phyloP scores from a whole-genome alignment of 352 stramenopile genomes.

The Phytophthora tubulina region DNA sequence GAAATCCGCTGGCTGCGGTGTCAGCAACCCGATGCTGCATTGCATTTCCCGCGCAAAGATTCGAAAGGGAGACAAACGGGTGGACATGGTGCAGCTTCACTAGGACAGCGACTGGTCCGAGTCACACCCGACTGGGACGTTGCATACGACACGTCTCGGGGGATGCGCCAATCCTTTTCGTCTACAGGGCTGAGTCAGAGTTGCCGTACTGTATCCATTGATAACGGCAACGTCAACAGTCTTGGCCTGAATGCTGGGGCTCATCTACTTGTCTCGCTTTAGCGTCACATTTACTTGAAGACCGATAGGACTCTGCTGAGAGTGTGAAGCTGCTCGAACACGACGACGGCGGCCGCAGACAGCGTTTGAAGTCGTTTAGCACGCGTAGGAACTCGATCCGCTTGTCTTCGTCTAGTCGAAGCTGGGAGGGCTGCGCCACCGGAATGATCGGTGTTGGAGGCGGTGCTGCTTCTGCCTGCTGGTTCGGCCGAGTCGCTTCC shows the following conservation, averaged over 20 bases:
- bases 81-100: conserved; percentile 27
- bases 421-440: neutral
- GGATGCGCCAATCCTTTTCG: conserved; percentile 36
- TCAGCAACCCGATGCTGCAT: conserved; percentile 12
- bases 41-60: conserved; percentile 12
- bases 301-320: too few species aligned
- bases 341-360: conserved; percentile 33
- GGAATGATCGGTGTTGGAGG: neutral
- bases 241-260: neutral
- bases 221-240: conserved; percentile 3
- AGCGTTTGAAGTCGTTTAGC: conserved; percentile 59
- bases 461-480: conserved; percentile 1
- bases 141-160: conserved; percentile 16
- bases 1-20: conserved; percentile 10
- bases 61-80: conserved; percentile 17
- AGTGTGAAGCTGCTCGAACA: neutral
- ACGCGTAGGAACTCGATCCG: conserved; percentile 56
- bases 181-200: conserved; percentile 39
- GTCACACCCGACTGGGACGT: conserved; percentile 9
- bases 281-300: too few species aligned
- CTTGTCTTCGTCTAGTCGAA: conserved; percentile 31
- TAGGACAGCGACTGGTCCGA: conserved; percentile 5
- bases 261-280: too few species aligned
- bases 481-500: neutral
- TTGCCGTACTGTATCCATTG: neutral